Evolutionary conservation across 148 eudicot species (phyloP).

Genomic region (Vaccinium darrowii): DNA sequence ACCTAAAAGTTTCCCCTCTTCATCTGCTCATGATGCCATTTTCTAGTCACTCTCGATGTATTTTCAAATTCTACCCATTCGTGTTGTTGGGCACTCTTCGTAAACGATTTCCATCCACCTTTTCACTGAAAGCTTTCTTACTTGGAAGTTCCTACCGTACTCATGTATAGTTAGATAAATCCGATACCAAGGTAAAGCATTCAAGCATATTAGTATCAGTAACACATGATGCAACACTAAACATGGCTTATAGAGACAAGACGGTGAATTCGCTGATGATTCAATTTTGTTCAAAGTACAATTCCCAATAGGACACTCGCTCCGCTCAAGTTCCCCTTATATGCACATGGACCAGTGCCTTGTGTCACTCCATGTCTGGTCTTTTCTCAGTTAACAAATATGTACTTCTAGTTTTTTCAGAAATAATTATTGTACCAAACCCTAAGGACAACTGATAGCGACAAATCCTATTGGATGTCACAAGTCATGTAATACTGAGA

Average conservation of each 20-base stretch:
- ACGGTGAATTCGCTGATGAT: neutral
- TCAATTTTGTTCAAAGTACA: neutral
- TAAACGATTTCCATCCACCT: neutral
- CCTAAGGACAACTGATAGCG: neutral
- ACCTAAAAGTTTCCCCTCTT: neutral
- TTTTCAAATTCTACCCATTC: neutral
- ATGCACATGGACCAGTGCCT: neutral
- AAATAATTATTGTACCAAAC: neutral
- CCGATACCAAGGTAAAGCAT: neutral
- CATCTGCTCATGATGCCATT: neutral
- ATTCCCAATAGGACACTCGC: neutral
- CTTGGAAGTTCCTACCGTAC: neutral
- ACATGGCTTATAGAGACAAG: neutral
- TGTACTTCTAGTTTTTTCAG: neutral
- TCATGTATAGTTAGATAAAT: neutral
- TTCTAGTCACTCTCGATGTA: neutral
- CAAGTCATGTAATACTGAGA: neutral
- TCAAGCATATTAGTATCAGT: neutral
- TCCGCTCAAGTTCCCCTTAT: neutral
- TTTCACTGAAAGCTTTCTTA: neutral
- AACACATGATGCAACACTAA: neutral
- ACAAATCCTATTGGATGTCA: slow-evolving; percentile 4
- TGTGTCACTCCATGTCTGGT: neutral
- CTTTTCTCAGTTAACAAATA: neutral
- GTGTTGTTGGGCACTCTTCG: neutral